Base-by-base conservation (phyloP, 192 early-diverging fungal species). In the Rhizophlyctis rosea region DNA sequence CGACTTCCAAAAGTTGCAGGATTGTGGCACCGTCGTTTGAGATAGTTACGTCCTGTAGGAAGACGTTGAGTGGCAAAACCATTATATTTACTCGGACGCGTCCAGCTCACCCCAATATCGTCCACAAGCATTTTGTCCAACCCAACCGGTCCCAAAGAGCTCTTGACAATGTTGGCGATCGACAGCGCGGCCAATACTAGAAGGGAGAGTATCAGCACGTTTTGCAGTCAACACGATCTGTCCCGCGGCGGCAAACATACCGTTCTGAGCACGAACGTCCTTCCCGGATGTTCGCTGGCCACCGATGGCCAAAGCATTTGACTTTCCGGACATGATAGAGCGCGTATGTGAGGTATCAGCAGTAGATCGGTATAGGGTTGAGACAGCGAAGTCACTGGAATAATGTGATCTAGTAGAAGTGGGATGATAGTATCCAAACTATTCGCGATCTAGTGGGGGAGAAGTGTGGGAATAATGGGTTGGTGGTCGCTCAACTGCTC, bases 91-190 rank as follows among this genome's bases (percentile, higher is more conserved):
- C 5, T 14, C 50, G 23, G 5, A 7, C 16, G 34, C 2, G 25
- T 14, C n/a, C 50, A 47, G 39, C 65, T 31, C 83, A 93, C 91
- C 56, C 97, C 97, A 76, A 99, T 94, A 67, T 99, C 97, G 76
- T 99, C 95, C 16, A 99, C 97, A 54, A 99, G 73, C 97, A 99
- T 99, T 82, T 99, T 99, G 78, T 99, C 97, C 36, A 99, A 83
- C 18, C 97, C 97, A 56, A 99, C 97, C 30, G 97, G 97, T 16
- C 97, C 97, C 44, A 99, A 80, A 29, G 95, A 98, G n/a, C 87
- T 91, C 81, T 97, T 97, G 52, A 99, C 91, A 70, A 99, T 95
- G 70, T 99, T 99, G 60, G 95, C 91, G 67, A 99, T 94, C 25
- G 97, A 90, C 47, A 88, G 71, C 14, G 91, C 95, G 31, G 97